phyloP scores from a whole-genome alignment of 2,329 filamentous ascomycete species.

The Niveomyces coronatus region DNA sequence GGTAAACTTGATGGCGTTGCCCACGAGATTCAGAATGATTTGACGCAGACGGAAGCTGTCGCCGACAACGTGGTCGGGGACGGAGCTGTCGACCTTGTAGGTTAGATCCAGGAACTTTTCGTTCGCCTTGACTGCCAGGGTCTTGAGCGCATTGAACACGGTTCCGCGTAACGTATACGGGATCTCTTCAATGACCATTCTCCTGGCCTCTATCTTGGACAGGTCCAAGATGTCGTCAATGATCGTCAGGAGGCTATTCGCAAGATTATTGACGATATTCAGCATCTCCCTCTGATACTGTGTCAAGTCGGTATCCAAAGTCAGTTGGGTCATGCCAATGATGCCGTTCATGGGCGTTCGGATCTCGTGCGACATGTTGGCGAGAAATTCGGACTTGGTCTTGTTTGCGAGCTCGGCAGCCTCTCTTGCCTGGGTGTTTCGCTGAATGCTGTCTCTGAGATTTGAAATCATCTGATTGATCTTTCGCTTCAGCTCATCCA shows the following conservation, averaged over 20 bases:
- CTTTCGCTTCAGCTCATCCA: conserved; percentile 98
- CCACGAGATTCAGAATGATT: conserved; percentile 93
- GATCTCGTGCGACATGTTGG: conserved; percentile 99
- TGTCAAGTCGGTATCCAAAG: conserved; percentile 87
- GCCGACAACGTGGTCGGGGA: conserved; percentile 90
- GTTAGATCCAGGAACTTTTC: conserved; percentile 89
- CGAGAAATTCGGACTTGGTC: conserved; percentile 96
- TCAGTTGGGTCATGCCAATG: conserved; percentile 95
- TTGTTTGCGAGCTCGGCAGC: conserved; percentile 94
- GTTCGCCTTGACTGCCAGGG: conserved; percentile 91
- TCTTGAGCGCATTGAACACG: conserved; percentile 95
- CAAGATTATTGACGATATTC: conserved; percentile 94
- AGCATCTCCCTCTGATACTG: conserved; percentile 96
- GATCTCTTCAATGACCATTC: conserved; percentile 98
- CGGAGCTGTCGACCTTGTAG: conserved; percentile 85
- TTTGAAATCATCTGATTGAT: conserved; percentile 99
- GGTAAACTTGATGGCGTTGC: conserved; percentile 98
- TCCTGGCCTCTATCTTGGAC: conserved; percentile 82
- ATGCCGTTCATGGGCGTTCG: conserved; percentile 96
- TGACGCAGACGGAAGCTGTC: conserved; percentile 94
- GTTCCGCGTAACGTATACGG: conserved; percentile 89
- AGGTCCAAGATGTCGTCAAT: conserved; percentile 76
- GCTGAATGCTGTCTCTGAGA: conserved; percentile 87
- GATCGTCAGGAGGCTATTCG: conserved; percentile 91
- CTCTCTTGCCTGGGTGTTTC: conserved; percentile 91